These are phyloP conservation scores for Ettlia oleoabundans DNA, from an alignment of 139 green algal species.

Conservation along the genomic window DNA sequence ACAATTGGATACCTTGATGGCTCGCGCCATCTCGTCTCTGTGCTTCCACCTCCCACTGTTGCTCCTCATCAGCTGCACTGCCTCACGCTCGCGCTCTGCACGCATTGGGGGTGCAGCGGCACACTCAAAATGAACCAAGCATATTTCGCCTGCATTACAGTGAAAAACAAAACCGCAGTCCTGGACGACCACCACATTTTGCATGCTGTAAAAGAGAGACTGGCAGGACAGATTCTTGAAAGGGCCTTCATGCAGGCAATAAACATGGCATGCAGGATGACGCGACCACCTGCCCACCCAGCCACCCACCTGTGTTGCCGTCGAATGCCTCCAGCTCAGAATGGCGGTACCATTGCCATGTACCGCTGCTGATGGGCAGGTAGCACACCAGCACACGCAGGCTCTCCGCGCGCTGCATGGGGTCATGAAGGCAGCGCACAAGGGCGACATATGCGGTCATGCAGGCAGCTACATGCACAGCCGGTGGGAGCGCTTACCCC, in stretches of 20 bases:
- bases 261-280: no score
- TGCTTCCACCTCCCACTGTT: conserved; percentile 46
- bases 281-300: no score
- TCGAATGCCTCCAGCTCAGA: conserved; percentile 52
- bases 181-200: not conserved
- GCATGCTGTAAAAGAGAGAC: not conserved
- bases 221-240: no score
- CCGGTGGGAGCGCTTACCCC: no score
- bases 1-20: conserved; percentile 14
- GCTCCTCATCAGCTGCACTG: conserved; percentile 14
- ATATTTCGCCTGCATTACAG: no score
- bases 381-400: conserved; percentile 39
- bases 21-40: conserved; percentile 32
- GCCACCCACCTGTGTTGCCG: conserved; percentile 5
- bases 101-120: not conserved
- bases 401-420: conserved; percentile 2
- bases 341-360: conserved; percentile 43
- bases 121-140: not conserved
- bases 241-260: no score
- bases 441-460: no score
- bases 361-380: conserved; percentile 34
- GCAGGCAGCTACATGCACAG: no score
- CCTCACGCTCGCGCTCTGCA: conserved; percentile 42
- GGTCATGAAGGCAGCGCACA: no score
- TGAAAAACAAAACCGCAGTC: no score